Conservation (phyloP, 345 rosid genomes). For the Lenwebbia sp. region DNA sequence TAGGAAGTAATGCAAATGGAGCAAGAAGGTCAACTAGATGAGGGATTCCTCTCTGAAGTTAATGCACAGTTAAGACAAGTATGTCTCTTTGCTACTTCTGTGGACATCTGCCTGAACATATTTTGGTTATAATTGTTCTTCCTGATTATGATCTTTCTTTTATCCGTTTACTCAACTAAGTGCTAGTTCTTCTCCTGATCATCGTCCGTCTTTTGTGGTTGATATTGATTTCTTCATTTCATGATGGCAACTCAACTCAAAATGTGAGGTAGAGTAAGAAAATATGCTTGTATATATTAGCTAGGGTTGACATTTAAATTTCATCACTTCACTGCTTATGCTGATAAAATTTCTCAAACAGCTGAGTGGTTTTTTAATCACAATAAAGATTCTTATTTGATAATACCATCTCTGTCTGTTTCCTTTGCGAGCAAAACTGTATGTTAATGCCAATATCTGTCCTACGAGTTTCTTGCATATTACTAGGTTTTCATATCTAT, state of each 20-base stretch:
- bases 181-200: not conserved
- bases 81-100: slow-evolving; percentile 4
- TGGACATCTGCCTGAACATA: not conserved
- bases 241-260: not conserved
- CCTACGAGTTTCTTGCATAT: not conserved
- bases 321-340: not conserved
- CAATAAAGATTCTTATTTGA: not conserved
- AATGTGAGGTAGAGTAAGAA: not conserved
- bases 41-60: slow-evolving; percentile 89
- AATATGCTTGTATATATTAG: not conserved
- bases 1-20: slow-evolving; percentile 66
- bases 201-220: not conserved
- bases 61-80: slow-evolving; percentile 86
- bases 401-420: not conserved
- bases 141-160: not conserved
- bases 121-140: not conserved
- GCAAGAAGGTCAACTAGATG: slow-evolving; percentile 76
- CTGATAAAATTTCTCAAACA: not conserved
- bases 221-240: not conserved
- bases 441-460: not conserved
- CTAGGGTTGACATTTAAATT: not conserved
- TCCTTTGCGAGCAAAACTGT: not conserved
- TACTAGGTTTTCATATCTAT: not conserved
- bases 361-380: not conserved
- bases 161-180: not conserved